A percentile compares a stretch with the other conserved stretches of the same genome.
Conservation (phyloP, 176 grass and related monocot genomes). For the Microstegium vimineum region DNA sequence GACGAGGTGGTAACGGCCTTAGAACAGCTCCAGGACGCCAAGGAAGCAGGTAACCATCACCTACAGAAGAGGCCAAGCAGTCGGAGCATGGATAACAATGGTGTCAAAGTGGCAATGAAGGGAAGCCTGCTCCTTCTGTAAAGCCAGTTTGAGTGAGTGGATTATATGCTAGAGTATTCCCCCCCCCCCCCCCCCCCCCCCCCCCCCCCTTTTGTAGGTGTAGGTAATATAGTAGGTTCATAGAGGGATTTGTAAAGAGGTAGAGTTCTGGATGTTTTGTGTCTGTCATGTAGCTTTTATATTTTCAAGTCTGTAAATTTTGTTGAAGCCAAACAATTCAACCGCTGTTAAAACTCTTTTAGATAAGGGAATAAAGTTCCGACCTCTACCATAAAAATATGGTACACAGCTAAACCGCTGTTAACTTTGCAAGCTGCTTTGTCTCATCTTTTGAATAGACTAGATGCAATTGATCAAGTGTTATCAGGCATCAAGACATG, state of each 20-base stretch:
- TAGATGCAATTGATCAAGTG: neutral
- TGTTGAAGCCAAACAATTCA: too few relatives aligned
- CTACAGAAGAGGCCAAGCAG: conserved; percentile 22
- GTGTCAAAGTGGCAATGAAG: neutral
- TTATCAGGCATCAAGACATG: neutral
- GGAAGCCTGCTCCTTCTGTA: conserved; percentile 4
- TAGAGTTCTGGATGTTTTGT: conserved; percentile 19
- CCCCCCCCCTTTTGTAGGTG: neutral
- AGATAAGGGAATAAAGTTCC: too few relatives aligned
- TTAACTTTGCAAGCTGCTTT: neutral
- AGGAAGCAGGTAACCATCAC: conserved; percentile 16
- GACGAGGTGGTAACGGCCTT: conserved; percentile 50
- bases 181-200: too few relatives aligned
- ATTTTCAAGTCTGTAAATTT: neutral
- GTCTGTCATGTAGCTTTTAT: neutral
- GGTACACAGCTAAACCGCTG: neutral
- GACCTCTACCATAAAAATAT: too few relatives aligned
- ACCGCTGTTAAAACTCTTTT: too few relatives aligned
- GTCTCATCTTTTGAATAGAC: neutral
- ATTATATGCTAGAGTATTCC: neutral
- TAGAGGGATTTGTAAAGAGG: conserved; percentile 47
- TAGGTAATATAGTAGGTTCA: conserved; percentile 33
- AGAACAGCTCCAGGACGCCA: conserved; percentile 58
- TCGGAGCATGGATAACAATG: conserved; percentile 27
- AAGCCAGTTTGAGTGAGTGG: conserved; percentile 18